A percentile compares a stretch with the other conserved stretches of the same genome.
Evolutionary conservation across 176 grass and related monocot genomes (phyloP).

Genomic region (Raddia distichophylla): DNA sequence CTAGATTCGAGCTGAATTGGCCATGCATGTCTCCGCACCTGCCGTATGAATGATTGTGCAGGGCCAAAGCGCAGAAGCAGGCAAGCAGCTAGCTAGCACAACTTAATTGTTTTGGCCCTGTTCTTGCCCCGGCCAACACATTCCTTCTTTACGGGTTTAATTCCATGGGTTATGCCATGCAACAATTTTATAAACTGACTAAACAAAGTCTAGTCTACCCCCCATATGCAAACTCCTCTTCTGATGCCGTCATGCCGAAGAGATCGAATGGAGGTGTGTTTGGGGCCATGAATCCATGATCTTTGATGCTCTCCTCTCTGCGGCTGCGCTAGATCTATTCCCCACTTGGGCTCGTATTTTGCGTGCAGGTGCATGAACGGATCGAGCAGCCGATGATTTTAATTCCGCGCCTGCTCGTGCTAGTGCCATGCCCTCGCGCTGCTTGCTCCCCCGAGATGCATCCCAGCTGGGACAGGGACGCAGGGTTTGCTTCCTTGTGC

Average conservation of each 20-base stretch:
- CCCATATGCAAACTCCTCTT: neutral
- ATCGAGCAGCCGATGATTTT: neutral
- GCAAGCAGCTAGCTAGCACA: too few relatives aligned
- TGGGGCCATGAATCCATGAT: constrained; percentile 38
- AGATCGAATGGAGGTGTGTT: neutral
- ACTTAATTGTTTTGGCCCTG: constrained; percentile 15
- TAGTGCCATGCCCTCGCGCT: neutral
- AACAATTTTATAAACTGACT: neutral
- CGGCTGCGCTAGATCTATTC: constrained; percentile 34
- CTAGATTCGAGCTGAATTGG: constrained; percentile 41
- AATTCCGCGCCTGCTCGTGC: neutral
- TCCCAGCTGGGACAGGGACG: constrained; percentile 35
- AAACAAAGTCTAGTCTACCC: neutral
- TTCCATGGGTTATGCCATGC: constrained; percentile 32
- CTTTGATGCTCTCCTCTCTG: constrained; percentile 25
- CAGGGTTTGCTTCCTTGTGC: constrained; percentile 41
- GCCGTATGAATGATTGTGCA: neutral
- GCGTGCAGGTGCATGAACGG: constrained; percentile 42
- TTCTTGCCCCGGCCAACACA: constrained; percentile 13
- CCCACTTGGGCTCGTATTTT: constrained; percentile 35
- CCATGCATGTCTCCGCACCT: neutral
- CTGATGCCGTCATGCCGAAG: neutral
- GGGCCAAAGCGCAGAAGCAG: constrained; percentile 17
- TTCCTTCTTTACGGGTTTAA: constrained; percentile 11
- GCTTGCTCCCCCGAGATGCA: constrained; percentile 2